Evolutionary conservation across 1,284 basidiomycete species (phyloP), one percentile per base, ranked within the genome.

Genomic region (Sporisorium sorghi): DNA sequence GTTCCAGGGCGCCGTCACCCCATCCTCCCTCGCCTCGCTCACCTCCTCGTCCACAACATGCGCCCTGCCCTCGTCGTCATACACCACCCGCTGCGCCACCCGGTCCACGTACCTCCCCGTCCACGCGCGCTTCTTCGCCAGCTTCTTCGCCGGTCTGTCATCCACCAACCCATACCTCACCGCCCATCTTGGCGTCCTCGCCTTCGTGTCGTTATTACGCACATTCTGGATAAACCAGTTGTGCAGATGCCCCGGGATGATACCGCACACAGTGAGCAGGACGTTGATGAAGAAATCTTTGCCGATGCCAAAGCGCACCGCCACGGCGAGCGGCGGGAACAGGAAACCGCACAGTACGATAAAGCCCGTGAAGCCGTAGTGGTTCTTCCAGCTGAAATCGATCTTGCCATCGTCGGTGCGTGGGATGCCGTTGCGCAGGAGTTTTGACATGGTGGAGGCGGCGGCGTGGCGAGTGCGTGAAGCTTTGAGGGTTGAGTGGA

Each of bases 211-310:
- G 62, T 81, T 81, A 53, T 81, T 79, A 5, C 78, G 59, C 17
- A 81, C 60, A 43, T 81, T 80, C 43, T 79, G 71, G 23, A 77
- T 69, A 14, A 75, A 72, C 54, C 69, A 75, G 44, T 76, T 73
- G 44, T 76, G 70, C 1, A 71, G 35, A 81, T 94, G 93, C 51
- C 69, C 65, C 9, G 68, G 78, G 66, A 83, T 72, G 46, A 76
- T 79, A 6, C 94, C 96, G 83, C 90, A 91, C 63, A 97, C 88
- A 23, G 94, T 97, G 49, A 96, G 86, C 73, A 97, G 80, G 12
- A 93, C 85, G 85, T 99, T 99, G 79, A 98, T 87, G 89, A 92
- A 95, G 86, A 98, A 97, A 85, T 97, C 96, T 44, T 85, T 86
- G 5, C 93, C 94, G 79, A 98, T 89, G 30, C 96, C 96, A 85